Percentiles rank a stretch among this genome's conserved stretches.
Conservation (phyloP, 148 eudicot species). For the Camellia lanceoleosa region DNA sequence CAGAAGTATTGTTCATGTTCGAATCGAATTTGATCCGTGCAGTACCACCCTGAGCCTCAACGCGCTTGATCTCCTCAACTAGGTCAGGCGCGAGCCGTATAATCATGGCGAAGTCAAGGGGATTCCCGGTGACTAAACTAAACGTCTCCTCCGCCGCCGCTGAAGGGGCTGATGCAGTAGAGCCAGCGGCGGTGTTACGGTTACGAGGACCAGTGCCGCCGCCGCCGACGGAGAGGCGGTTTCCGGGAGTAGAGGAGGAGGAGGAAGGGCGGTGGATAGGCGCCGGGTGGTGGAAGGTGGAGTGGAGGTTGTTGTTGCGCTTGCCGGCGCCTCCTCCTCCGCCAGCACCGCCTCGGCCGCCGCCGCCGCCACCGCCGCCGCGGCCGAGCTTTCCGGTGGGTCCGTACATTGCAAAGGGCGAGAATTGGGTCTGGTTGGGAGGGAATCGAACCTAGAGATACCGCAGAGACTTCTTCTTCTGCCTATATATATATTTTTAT, state of each 20-base stretch:
- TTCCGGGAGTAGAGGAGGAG: conserved; percentile 31
- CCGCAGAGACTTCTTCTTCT: not conserved
- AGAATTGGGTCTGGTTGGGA: conserved; percentile 7
- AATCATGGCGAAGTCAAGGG: conserved; percentile 65
- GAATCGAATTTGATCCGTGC: conserved; percentile 77
- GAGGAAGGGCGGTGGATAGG: conserved; percentile 55
- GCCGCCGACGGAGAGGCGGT: conserved; percentile 41
- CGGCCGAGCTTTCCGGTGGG: conserved; percentile 58
- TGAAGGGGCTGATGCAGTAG: conserved; percentile 28
- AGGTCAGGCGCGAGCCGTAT: conserved; percentile 75
- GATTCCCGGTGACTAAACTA: conserved; percentile 50
- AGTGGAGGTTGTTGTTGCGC: conserved; percentile 42
- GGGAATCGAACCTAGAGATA: conserved; percentile 4
- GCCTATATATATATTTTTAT: not conserved
- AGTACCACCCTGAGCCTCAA: conserved; percentile 59
- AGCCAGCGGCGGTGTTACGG: conserved; percentile 24
- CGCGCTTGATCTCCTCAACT: conserved; percentile 79
- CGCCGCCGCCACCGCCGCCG: conserved; percentile 49
- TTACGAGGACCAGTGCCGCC: conserved; percentile 22
- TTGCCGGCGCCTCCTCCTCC: conserved; percentile 31
- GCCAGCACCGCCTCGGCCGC: conserved; percentile 25
- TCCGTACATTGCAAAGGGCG: conserved; percentile 47
- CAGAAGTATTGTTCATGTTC: conserved; percentile 53
- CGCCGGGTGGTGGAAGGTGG: conserved; percentile 31
- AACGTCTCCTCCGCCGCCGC: conserved; percentile 58